Evolutionary conservation across 2,329 filamentous ascomycete species (phyloP), one percentile per base, ranked within the genome.

Genomic region (Fusarium compactum): DNA sequence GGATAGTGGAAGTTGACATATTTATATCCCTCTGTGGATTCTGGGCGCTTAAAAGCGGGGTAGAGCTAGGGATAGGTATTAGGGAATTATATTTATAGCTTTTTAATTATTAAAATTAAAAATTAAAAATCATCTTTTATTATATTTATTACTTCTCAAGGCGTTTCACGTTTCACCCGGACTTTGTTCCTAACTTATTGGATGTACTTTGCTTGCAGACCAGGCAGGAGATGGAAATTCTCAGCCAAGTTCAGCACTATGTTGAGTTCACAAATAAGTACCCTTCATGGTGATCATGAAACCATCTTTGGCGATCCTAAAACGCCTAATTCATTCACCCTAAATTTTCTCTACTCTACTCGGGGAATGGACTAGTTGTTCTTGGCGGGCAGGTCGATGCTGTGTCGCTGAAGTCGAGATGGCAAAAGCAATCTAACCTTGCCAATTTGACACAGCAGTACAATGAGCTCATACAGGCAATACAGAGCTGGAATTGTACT

Each of bases 161-260:
- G 77, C 86, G 0, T 90, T 85, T 55, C 80, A 85, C 86, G 0
- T 90, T 85, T 55, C 80, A 85, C 15, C 86, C 89, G 0, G 78
- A 81, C 1, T 86, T 92, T 48, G 67, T 76, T 0, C 77, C 85
- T 0, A 79, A 84, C 5, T 72, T 86, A 0, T 77, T 92, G 2
- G 83, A 91, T 70, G 79, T 84, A 5, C 78, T 92, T 0, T 85
- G 89, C 6, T 69, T 92, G 0, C 77, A 84, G 1, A 77, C 75
- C 0, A 67, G 78, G 2, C 44, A 71, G 3, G 85, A 89, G 12
- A 85, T 92, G 83, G 29, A 72, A 0, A 83, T 86, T 0, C 80
- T 91, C 0, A 79, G 82, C 0, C 4, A 20, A 8, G 66, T 76
- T 3, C 71, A 78, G 30, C 24, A 38, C 45, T 65, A 76, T 24